phyloP scores from a whole-genome alignment of 1,284 basidiomycete genomes.

The Ustilago shanxiensis region DNA sequence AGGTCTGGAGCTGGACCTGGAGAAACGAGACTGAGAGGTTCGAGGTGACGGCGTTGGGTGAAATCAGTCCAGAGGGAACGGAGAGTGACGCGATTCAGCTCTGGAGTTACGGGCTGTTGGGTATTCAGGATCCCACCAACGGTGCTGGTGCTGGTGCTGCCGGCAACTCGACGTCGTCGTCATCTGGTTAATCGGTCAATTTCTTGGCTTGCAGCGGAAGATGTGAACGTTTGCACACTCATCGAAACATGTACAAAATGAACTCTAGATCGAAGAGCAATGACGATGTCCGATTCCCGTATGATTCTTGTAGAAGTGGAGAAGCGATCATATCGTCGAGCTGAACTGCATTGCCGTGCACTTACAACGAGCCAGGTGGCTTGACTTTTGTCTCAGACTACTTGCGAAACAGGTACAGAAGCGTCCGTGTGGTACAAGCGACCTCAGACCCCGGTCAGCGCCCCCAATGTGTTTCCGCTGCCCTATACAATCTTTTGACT shows the following conservation, averaged over 20 bases:
- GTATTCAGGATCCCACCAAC: constrained; percentile 65
- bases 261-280: not conserved
- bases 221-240: too few species aligned
- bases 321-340: not conserved
- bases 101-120: constrained; percentile 71
- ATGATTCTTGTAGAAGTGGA: not conserved
- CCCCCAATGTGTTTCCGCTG: too few species aligned
- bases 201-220: too few species aligned
- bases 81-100: constrained; percentile 72
- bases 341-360: not conserved
- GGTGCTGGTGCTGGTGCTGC: not conserved
- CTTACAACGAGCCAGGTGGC: too few species aligned
- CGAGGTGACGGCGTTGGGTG: constrained; percentile 33
- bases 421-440: not conserved
- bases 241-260: not conserved
- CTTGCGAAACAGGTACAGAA: not conserved
- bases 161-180: not conserved
- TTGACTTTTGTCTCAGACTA: too few species aligned
- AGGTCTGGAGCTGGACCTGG: constrained; percentile 51
- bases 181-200: not conserved
- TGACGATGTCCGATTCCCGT: constrained; percentile 3
- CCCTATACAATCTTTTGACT: too few species aligned
- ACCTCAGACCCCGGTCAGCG: too few species aligned
- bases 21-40: constrained; percentile 29
- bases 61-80: constrained; percentile 64